Base-by-base conservation (phyloP, 1,284 basidiomycete species). In the Kwoniella shivajii region DNA sequence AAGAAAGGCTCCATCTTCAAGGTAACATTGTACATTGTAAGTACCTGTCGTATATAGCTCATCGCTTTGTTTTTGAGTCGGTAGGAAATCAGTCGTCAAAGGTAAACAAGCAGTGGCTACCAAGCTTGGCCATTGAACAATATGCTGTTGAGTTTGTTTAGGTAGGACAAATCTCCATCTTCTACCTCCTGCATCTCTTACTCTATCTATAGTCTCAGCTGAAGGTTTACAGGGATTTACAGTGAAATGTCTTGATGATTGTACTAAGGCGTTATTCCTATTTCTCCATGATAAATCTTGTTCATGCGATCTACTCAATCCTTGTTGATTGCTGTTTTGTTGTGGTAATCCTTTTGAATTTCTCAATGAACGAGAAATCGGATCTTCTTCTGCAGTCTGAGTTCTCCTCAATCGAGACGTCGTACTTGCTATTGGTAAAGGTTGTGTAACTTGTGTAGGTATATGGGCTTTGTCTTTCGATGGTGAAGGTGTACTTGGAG, bases 81-180 rank as follows among this genome's bases (percentile, higher is more conserved):
- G 92, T 67, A 93, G 87, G 69, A 90, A 86, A 67, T 94, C 90
- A n/a, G 91, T 90, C 0, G 94, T 95, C 44, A 99, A 82, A 1
- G 95, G 95, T 7, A 99, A 82, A 72, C 91, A 97, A 5, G 85
- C 84, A 0, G 92, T 90, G 0, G 88, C 88, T 44, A 88, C 83
- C 74, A 93, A 85, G 14, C 87, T 88, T 60, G 86, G 86, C 95
- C 95, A 99, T 72, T 98, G 97, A 77, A 95, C 86, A 30, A 91
- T 86, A 66, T 94, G 88, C 69, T 90, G 89, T 69, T 60, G 61
- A 14, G 84, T 75, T 4, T 86, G 84, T 7, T 83, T 83, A 0
- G 92, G 88, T 68, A 90, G 88, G 54, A 89, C 83, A 71, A 96
- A 92, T 69, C 95, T 88, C 92, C 93, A 93, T 18, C 90, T 81